These are phyloP conservation scores for Fusarium praegraminearum DNA, from an alignment of 2,329 filamentous ascomycete species.

Conservation along the genomic window DNA sequence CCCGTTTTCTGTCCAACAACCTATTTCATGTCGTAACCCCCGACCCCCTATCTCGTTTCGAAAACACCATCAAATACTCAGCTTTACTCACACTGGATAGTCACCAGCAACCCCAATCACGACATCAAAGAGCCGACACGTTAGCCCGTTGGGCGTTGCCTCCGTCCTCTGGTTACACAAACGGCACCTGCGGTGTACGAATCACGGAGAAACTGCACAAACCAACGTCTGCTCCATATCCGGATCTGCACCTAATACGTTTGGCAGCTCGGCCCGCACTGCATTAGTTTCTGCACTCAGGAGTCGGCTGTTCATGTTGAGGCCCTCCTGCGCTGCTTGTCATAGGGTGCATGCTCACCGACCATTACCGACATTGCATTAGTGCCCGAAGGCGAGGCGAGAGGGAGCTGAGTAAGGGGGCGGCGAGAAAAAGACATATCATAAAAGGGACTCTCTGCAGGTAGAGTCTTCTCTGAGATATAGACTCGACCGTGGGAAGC, in stretches of 20 bases:
- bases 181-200: conserved; percentile 1
- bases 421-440: conserved; percentile 1
- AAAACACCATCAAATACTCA: conserved; percentile 4
- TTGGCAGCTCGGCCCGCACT: conserved; percentile 36
- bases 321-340: conserved; percentile 19
- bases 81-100: conserved; percentile 3
- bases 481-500: background rate
- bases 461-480: background rate
- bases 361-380: conserved; percentile 22
- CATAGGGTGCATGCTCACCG: conserved; percentile 29
- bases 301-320: conserved; percentile 24
- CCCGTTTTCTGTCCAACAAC: background rate
- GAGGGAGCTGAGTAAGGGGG: conserved; percentile 1
- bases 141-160: conserved; percentile 17
- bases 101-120: conserved; percentile 18
- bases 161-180: conserved; percentile 27
- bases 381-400: conserved; percentile 6
- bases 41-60: background rate
- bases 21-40: background rate
- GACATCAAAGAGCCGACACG: conserved; percentile 3
- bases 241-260: conserved; percentile 3
- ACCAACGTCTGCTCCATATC: conserved; percentile 15
- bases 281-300: conserved; percentile 31
- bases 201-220: conserved; percentile 1
- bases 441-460: background rate